Evolutionary conservation across 2,329 filamentous ascomycete species (phyloP).

Genomic region (Aureobasidium lini): DNA sequence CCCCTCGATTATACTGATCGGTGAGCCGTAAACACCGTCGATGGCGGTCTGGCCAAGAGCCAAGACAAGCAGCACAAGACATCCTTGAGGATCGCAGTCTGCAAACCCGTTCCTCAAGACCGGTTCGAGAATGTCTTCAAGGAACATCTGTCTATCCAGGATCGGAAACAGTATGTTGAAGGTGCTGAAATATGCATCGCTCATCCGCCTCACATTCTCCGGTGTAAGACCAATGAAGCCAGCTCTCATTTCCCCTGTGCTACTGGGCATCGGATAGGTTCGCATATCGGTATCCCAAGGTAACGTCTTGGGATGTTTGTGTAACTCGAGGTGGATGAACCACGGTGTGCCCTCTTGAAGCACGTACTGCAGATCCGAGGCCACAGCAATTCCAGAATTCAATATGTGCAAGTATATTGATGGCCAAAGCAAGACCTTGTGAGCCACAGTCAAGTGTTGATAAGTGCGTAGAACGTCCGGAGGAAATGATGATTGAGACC

Average conservation of each 20-base stretch:
- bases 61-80: conserved; percentile 50
- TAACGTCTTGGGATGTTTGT: conserved; percentile 24
- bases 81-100: conserved; percentile 41
- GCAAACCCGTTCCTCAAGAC: conserved; percentile 43
- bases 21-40: conserved; percentile 42
- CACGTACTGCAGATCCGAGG: conserved; percentile 29
- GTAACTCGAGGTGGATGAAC: conserved; percentile 30
- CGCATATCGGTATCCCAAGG: conserved; percentile 23
- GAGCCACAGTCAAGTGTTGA: conserved; percentile 34
- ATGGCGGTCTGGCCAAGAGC: conserved; percentile 53
- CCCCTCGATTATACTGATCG: conserved; percentile 39
- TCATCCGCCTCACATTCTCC: conserved; percentile 44
- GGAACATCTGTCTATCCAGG: conserved; percentile 50
- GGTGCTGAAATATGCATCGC: conserved; percentile 51
- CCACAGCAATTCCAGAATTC: conserved; percentile 27
- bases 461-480: conserved; percentile 10
- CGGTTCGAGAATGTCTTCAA: conserved; percentile 38
- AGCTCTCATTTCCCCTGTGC: conserved; percentile 18
- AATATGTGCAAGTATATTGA: conserved; percentile 30
- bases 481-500: not conserved
- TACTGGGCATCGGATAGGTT: conserved; percentile 18
- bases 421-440: conserved; percentile 46
- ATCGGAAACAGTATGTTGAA: conserved; percentile 54
- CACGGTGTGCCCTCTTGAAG: conserved; percentile 33
- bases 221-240: conserved; percentile 35